phyloP scores from a whole-genome alignment of 2,329 filamentous ascomycete genomes.

The Alternaria arborescens region DNA sequence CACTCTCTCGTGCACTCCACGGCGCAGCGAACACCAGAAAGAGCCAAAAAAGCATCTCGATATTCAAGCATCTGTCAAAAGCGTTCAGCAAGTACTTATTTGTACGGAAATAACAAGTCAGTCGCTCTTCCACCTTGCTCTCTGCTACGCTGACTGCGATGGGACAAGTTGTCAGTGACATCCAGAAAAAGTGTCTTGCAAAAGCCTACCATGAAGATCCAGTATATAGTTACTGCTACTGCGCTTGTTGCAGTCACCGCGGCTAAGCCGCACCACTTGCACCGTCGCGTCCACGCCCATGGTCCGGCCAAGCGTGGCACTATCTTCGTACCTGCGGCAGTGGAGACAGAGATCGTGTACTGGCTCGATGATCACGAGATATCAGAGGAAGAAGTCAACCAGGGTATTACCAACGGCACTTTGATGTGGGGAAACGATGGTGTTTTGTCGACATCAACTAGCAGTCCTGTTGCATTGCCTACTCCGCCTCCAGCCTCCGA shows the following conservation, averaged over 20 bases:
- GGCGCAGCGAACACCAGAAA: slow-evolving; percentile 19
- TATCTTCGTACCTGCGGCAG: slow-evolving; percentile 61
- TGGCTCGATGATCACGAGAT: slow-evolving; percentile 72
- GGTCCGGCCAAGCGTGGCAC: slow-evolving; percentile 57
- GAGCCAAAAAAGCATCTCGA: slow-evolving; percentile 8
- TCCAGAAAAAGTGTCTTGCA: not conserved
- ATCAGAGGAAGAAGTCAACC: slow-evolving; percentile 69
- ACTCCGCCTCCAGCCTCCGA: slow-evolving; percentile 28
- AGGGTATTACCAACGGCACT: slow-evolving; percentile 74
- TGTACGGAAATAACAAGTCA: slow-evolving; percentile 17
- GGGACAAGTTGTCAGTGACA: slow-evolving; percentile 6
- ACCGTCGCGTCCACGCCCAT: slow-evolving; percentile 61
- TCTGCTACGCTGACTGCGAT: slow-evolving; percentile 17
- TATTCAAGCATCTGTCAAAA: not conserved
- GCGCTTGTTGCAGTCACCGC: slow-evolving; percentile 59
- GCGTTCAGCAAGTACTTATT: not conserved
- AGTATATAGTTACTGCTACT: slow-evolving; percentile 46
- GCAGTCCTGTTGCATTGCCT: slow-evolving; percentile 19
- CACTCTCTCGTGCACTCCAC: slow-evolving; percentile 22
- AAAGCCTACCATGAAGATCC: slow-evolving; percentile 46
- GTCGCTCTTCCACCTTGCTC: not conserved
- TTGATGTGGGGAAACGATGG: slow-evolving; percentile 71
- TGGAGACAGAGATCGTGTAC: slow-evolving; percentile 74
- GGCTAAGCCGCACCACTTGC: slow-evolving; percentile 66
- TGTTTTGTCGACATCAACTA: slow-evolving; percentile 49